Conservation (phyloP, 805 yeast species). For the Trichomonascus vanleenenianus region DNA sequence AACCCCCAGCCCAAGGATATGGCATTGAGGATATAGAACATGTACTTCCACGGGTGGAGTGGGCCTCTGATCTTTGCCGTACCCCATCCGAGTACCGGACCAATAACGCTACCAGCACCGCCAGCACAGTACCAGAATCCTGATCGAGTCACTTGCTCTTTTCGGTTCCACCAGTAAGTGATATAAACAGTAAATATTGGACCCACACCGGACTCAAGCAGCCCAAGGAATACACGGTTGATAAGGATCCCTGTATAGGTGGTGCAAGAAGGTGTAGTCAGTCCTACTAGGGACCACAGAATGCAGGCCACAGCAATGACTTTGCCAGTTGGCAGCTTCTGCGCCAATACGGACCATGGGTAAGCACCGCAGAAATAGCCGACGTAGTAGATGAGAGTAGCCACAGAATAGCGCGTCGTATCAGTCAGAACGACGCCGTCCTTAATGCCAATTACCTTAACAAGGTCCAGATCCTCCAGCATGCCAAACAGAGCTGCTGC, state of each 20-base stretch:
- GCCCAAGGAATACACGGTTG: slow-evolving; percentile 11
- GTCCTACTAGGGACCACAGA: slow-evolving; percentile 33
- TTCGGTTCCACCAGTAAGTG: slow-evolving; percentile 6
- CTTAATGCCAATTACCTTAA: slow-evolving; percentile 28
- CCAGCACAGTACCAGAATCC: slow-evolving; percentile 11
- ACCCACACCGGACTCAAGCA: slow-evolving; percentile 10
- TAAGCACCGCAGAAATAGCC: slow-evolving; percentile 32
- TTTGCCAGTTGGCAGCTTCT: slow-evolving; percentile 20
- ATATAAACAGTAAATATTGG: slow-evolving; percentile 11
- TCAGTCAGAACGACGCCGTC: slow-evolving; percentile 11
- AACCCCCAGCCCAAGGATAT: slow-evolving; percentile 36
- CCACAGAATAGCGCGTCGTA: slow-evolving; percentile 35
- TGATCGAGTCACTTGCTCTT: slow-evolving; percentile 9
- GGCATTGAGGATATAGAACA: slow-evolving; percentile 42
- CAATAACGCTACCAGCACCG: slow-evolving; percentile 33
- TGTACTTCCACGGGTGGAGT: slow-evolving; percentile 40
- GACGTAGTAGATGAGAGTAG: slow-evolving; percentile 43
- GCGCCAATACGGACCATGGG: slow-evolving; percentile 9
- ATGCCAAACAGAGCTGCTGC: slow-evolving; percentile 50
- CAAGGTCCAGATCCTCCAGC: slow-evolving; percentile 39
- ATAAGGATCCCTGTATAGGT: slow-evolving; percentile 25
- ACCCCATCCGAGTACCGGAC: slow-evolving; percentile 36
- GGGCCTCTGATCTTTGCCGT: slow-evolving; percentile 38
- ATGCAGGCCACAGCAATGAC: slow-evolving; percentile 27
- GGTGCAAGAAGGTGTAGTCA: slow-evolving; percentile 37